phyloP scores from a whole-genome alignment of 2,329 filamentous ascomycete genomes.

The Fusarium mundagurra region DNA sequence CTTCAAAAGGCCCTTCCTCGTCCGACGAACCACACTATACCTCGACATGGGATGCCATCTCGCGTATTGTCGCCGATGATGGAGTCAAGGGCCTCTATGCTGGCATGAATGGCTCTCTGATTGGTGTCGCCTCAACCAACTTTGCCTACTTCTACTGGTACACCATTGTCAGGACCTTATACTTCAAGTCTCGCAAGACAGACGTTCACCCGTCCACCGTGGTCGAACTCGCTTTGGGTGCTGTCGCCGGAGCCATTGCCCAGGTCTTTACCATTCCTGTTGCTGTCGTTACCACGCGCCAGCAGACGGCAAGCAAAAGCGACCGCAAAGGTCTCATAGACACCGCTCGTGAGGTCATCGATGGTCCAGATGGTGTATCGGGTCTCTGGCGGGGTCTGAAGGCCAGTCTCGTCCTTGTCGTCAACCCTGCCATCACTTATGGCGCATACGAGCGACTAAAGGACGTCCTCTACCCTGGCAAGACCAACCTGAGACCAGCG shows the following conservation, averaged over 20 bases:
- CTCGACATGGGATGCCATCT: slow-evolving; percentile 88
- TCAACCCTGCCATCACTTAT: slow-evolving; percentile 98
- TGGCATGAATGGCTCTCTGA: slow-evolving; percentile 84
- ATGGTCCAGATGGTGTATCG: slow-evolving; percentile 87
- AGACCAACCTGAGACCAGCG: slow-evolving; percentile 77
- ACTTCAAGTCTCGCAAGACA: slow-evolving; percentile 69
- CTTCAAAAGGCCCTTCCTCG: slow-evolving; percentile 55
- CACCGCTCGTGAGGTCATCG: slow-evolving; percentile 87
- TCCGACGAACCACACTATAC: slow-evolving; percentile 75
- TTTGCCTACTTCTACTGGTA: slow-evolving; percentile 99
- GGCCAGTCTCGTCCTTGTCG: slow-evolving; percentile 92
- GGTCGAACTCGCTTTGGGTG: slow-evolving; percentile 85
- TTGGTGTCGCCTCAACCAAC: slow-evolving; percentile 96
- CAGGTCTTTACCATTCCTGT: slow-evolving; percentile 98
- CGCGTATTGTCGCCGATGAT: slow-evolving; percentile 83
- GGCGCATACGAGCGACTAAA: slow-evolving; percentile 93
- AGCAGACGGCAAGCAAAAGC: slow-evolving; percentile 88
- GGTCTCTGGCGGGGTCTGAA: slow-evolving; percentile 96
- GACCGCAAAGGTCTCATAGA: slow-evolving; percentile 88
- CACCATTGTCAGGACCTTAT: slow-evolving; percentile 83
- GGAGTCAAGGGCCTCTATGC: slow-evolving; percentile 86
- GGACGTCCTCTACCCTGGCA: slow-evolving; percentile 79
- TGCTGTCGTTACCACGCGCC: slow-evolving; percentile 92
- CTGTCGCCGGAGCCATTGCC: slow-evolving; percentile 86
- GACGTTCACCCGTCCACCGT: slow-evolving; percentile 75